A percentile compares a stretch with the other conserved stretches of the same genome.
Conservation (phyloP, 768 basidiomycete genomes). For the Xerocomus spinulosus region DNA sequence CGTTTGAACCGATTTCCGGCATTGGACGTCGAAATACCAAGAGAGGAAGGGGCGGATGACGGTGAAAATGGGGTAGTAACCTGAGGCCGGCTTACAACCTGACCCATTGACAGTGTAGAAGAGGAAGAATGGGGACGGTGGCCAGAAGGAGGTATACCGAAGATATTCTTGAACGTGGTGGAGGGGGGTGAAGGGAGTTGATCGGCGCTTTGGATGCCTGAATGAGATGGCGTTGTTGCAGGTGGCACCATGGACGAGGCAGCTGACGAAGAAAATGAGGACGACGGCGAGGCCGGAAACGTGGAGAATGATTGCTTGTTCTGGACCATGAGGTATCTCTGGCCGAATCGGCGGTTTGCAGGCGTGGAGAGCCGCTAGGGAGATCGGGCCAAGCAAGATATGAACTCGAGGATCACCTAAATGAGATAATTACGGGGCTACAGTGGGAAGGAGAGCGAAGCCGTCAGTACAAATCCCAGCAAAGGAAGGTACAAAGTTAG, state of each 20-base stretch:
- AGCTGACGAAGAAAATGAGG: slow-evolving; percentile 44
- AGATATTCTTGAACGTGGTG: slow-evolving; percentile 33
- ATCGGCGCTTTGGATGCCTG: slow-evolving; percentile 43
- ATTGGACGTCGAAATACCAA: slow-evolving; percentile 16
- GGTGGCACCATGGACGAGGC: slow-evolving; percentile 39
- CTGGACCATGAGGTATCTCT: slow-evolving; percentile 28
- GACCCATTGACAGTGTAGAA: slow-evolving; percentile 30
- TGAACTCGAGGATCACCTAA: slow-evolving; percentile 25
- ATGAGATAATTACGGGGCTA: slow-evolving; percentile 30
- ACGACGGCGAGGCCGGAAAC: slow-evolving; percentile 39
- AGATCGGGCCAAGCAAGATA: slow-evolving; percentile 24
- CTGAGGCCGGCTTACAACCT: slow-evolving; percentile 33
- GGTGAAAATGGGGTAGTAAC: slow-evolving; percentile 19
- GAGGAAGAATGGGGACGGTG: slow-evolving; percentile 23
- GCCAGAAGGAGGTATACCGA: slow-evolving; percentile 24
- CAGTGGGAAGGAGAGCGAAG: slow-evolving; percentile 9
- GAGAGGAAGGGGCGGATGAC: slow-evolving; percentile 26
- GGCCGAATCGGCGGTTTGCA: slow-evolving; percentile 19
- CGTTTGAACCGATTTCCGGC: slow-evolving; percentile 30
- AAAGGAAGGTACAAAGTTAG: slow-evolving; percentile 9
- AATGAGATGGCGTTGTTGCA: slow-evolving; percentile 34
- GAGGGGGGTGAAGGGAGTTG: slow-evolving; percentile 34
- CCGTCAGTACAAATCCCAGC: slow-evolving; percentile 14
- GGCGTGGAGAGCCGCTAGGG: slow-evolving; percentile 13
- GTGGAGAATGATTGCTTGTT: slow-evolving; percentile 36